Base-by-base conservation (phyloP, 768 basidiomycete genomes). In the Collybia nuda region DNA sequence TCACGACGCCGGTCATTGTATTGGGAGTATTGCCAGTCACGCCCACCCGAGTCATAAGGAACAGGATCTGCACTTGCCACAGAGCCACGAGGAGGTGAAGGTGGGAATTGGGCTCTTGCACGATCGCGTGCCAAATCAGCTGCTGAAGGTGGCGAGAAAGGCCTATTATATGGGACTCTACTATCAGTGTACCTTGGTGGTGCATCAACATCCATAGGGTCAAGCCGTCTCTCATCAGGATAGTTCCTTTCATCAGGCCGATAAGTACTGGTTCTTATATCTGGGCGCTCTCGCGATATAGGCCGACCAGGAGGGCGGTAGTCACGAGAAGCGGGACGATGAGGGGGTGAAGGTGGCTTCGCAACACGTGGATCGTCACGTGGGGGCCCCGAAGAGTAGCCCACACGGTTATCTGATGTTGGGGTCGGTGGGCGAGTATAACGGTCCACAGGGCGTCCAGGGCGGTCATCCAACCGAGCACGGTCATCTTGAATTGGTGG, bases 201-300 rank as follows among this genome's bases (percentile, higher is more conserved):
- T 15, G 56, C 37, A 49, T 73, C 70, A 36, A 71, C 54, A 44
- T 71, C 70, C 50, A 70, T 56, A 35, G 64, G 38, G 38, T 73
- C 70, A 50, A 65, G 42, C 19, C 73, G 67, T 51, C 74, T 65
- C 51, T 70, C 67, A 47, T 72, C 73, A 53, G 55, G 42, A 39
- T 67, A 67, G 9, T 42, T 50, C 56, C 71, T 67, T 36, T 72
- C 69, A 26, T 77, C 73, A 21, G 76, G 66, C 39, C 76, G 67
- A 51, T 76, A 78, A 1, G 55, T 57, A 36, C 53, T 51, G 40
- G 44, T 50, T 39, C 60, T 53, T 54, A 36, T 38, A n/a, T 44
- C 62, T 37, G 55, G 32, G 23, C 67, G 69, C 59, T 68, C 74
- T 52, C 67, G 63, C 14, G 74, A 69, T 15, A 63, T 21, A 39